Conservation (phyloP, 1,284 basidiomycete genomes). For the Melampsora americana region DNA sequence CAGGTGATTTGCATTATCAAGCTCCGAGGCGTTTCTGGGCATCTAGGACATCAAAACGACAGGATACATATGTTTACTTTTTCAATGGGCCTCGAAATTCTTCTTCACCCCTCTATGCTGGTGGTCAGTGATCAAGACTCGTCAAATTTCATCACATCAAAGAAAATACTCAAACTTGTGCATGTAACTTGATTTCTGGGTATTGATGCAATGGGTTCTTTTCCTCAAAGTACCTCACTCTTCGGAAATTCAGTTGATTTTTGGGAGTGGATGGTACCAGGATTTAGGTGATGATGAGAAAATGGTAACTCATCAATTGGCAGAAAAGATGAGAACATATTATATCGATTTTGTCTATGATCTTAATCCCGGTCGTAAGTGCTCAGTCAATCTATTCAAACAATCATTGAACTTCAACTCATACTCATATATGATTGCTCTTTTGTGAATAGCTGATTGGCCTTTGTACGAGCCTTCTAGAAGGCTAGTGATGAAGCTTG, state of each 20-base stretch:
- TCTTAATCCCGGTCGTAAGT: conserved; percentile 37
- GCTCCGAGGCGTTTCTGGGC: conserved; percentile 36
- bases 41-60: neutral
- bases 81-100: conserved; percentile 28
- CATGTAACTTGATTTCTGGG: neutral
- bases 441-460: conserved; percentile 30
- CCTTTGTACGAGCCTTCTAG: conserved; percentile 10
- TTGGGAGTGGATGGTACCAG: conserved; percentile 12
- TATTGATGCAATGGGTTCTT: neutral
- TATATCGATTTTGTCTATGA: conserved; percentile 41
- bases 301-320: conserved; percentile 6
- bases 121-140: conserved; percentile 16
- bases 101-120: conserved; percentile 8
- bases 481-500: conserved; percentile 24
- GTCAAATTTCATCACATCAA: too few relatives aligned
- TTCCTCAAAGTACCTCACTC: conserved; percentile 26
- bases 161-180: neutral
- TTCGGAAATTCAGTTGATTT: conserved; percentile 34
- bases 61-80: conserved; percentile 37
- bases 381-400: neutral
- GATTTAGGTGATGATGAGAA: conserved; percentile 4
- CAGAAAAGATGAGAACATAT: conserved; percentile 22
- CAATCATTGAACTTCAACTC: neutral
- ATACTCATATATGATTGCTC: neutral
- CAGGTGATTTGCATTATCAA: conserved; percentile 42